These are phyloP conservation scores for Cryptosporidium xiaoi DNA, from an alignment of 169 alveolate genomes.

Conservation along the genomic window DNA sequence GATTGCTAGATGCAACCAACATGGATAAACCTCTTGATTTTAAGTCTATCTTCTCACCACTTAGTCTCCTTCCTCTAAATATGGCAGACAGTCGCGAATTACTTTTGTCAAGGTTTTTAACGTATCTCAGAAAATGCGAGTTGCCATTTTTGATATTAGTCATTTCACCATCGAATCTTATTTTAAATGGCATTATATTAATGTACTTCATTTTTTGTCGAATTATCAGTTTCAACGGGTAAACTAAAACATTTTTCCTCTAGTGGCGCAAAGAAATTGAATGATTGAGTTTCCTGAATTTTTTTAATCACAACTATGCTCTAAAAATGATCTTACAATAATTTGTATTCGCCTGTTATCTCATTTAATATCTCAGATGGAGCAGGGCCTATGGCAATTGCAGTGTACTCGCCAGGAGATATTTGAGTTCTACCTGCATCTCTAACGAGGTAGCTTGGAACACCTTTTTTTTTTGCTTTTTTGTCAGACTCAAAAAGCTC, in stretches of 20 bases:
- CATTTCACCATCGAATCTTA: slow-evolving; percentile 23
- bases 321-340: slow-evolving; percentile 71
- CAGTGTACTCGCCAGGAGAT: slow-evolving; percentile 85
- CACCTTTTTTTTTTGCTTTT: slow-evolving; percentile 78
- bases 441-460: slow-evolving; percentile 82
- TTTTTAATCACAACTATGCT: background rate
- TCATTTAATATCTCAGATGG: slow-evolving; percentile 80
- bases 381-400: slow-evolving; percentile 89
- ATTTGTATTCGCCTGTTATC: slow-evolving; percentile 84
- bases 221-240: background rate
- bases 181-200: slow-evolving; percentile 50
- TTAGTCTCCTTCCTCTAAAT: slow-evolving; percentile 50
- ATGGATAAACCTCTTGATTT: background rate
- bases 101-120: background rate
- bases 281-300: background rate
- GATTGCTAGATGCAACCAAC: slow-evolving; percentile 10
- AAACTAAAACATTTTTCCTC: background rate
- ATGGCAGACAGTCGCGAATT: background rate
- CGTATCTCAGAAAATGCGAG: background rate
- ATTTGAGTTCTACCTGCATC: slow-evolving; percentile 91
- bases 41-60: slow-evolving; percentile 23
- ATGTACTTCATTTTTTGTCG: background rate
- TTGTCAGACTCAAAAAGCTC: slow-evolving; percentile 80
- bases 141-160: background rate
- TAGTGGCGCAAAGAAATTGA: slow-evolving; percentile 7